These are phyloP conservation scores for Podaxis rugospora DNA, from an alignment of 768 basidiomycete species.

Conservation along the genomic window DNA sequence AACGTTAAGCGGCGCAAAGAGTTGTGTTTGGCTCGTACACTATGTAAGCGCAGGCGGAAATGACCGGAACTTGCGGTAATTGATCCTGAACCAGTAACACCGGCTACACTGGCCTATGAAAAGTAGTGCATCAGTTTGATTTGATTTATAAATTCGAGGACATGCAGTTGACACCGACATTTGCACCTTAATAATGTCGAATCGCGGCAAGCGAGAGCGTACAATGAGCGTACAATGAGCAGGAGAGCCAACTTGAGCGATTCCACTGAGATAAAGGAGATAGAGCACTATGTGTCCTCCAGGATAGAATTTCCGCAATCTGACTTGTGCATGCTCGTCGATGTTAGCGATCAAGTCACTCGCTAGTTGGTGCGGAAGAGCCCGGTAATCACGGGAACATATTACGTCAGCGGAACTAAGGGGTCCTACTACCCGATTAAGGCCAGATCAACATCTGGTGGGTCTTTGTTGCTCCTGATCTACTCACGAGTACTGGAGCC, in stretches of 20 bases:
- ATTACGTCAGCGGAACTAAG: neutral
- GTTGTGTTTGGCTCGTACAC: neutral
- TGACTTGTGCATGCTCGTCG: neutral
- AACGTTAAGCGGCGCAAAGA: slow-evolving; percentile 11
- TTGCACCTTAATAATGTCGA: neutral
- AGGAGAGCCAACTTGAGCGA: neutral
- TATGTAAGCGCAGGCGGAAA: neutral
- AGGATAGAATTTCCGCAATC: neutral
- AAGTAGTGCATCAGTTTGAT: slow-evolving; percentile 4
- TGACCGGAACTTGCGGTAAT: neutral
- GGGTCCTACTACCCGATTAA: neutral
- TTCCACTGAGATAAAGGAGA: neutral
- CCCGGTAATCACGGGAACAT: slow-evolving; percentile 3
- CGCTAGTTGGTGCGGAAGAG: neutral
- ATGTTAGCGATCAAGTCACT: neutral
- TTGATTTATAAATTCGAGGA: neutral
- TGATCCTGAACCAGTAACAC: slow-evolving; percentile 9
- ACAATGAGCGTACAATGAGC: neutral
- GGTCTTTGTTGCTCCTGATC: slow-evolving; percentile 3
- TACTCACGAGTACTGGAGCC: neutral
- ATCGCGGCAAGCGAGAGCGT: neutral
- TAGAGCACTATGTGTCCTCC: neutral
- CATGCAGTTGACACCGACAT: neutral
- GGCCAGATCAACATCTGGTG: neutral
- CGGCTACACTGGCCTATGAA: neutral